Base-by-base conservation (phyloP, 1,284 basidiomycete species). In the Inonotus hispidus region DNA sequence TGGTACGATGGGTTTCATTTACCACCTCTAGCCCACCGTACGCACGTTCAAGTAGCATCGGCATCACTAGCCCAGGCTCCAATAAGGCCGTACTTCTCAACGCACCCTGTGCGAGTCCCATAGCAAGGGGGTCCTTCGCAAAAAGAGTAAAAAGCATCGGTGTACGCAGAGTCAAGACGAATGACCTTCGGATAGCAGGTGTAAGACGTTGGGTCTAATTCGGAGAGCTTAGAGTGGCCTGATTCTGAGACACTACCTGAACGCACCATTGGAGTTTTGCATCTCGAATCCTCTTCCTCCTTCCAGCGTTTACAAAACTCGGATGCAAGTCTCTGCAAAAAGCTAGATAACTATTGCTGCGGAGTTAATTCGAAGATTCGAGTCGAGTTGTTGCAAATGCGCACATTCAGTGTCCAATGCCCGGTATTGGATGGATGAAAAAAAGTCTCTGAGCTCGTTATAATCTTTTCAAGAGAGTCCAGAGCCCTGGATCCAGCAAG, bases 121-220 rank as follows among this genome's bases (percentile, higher is more conserved):
- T 83, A 32, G 84, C 82, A 3, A 85, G 68, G 1, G 83, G 75
- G 66, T 92, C 92, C 74, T 98, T 98, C 56, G 93, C 88, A 75
- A 99, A 99, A 89, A 99, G 97, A 23, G 93, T 87, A 13, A 98
- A 82, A 38, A 99, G 78, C 1, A 93, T 91, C 8, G 96, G 92
- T 0, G 93, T 96, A 45, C 92, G 84, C 46, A 98, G 80, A 46
- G 83, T 87, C 25, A 79, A 77, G 23, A 98, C 93, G 69, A 99
- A 95, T 27, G 88, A 85, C 58, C 84, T 84, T 61, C 91, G 88
- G 68, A 99, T 96, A 23, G 79, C 77, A 4, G 85, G 82, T 0
- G 95, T 98, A 49, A 99, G 76, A 10, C 95, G 85, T 69, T 87
- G 80, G 4, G 76, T 78, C 87, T 90, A 58, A 47, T 16, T 56